Evolutionary conservation across 768 basidiomycete species (phyloP).

Genomic region (Panaeolus cyanescens): DNA sequence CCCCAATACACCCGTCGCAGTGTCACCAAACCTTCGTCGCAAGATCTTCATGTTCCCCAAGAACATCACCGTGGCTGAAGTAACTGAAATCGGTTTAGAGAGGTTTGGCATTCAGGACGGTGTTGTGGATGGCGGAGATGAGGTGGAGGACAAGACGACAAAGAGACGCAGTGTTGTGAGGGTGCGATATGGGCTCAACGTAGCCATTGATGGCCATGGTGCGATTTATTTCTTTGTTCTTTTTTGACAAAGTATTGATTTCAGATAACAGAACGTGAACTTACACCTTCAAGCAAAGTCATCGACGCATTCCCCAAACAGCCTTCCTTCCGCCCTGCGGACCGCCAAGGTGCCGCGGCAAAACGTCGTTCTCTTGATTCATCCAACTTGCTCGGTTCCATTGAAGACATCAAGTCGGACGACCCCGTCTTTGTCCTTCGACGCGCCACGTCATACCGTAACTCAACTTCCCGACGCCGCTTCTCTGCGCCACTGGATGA

Average conservation of each 20-base stretch:
- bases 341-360: conserved; percentile 51
- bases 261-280: conserved; percentile 61
- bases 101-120: conserved; percentile 94
- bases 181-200: conserved; percentile 81
- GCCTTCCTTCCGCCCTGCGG: conserved; percentile 66
- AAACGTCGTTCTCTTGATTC: conserved; percentile 91
- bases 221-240: conserved; percentile 21
- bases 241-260: conserved; percentile 11
- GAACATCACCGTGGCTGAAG: conserved; percentile 95
- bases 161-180: conserved; percentile 78
- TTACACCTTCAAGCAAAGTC: conserved; percentile 79
- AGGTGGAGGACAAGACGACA: conserved; percentile 89
- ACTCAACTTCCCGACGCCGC: conserved; percentile 67
- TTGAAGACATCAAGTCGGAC: conserved; percentile 74
- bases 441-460: conserved; percentile 75
- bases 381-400: conserved; percentile 62
- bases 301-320: conserved; percentile 81
- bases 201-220: conserved; percentile 69
- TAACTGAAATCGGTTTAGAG: conserved; percentile 90
- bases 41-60: conserved; percentile 93
- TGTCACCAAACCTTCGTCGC: conserved; percentile 63
- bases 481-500: conserved; percentile 83
- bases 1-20: conserved; percentile 43
- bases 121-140: conserved; percentile 98
- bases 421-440: conserved; percentile 93